Base-by-base conservation (phyloP, 805 yeast species). In the Saccharomycopsis fermentans region DNA sequence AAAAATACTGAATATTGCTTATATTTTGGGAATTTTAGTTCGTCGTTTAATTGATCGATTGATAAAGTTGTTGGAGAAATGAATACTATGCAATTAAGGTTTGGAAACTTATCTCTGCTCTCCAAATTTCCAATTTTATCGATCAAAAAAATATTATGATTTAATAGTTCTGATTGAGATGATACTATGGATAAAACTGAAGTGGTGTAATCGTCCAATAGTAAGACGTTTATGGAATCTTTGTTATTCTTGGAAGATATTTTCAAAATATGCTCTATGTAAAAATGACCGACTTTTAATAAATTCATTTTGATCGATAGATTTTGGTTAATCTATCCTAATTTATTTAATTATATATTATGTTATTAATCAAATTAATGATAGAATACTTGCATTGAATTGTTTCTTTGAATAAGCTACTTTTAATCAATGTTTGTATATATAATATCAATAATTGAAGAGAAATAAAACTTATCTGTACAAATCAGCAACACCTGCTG, bases 181-280 rank as follows among this genome's bases (percentile, higher is more conserved):
- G 95, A 81, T 65, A 87, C 83, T 80, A 94, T 77, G n/a, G 97
- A 90, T 24, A 94, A 81, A 26, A 90, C 82, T 0, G 90, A 78
- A 5, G 95, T 87, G 1, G 99, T 92, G 63, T 77, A 77, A 55
- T 79, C 74, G 68, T 94, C 99, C 58, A 94, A 77, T 43, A 94
- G 75, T 39, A 94, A 75, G 32, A 91, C 96, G 63, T 82, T 82
- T 59, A 91, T 83, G 62, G 34, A 8, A 34, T 26, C 34, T 11
- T 17, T 26, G n/a, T 17, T 26, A 60, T 52, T 34, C 71, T 73
- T 47, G 64, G 65, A 35, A 57, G 37, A 56, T 59, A 47, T 65
- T 59, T 64, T 63, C 14, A 76, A 65, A 58, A 76, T 65, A 59
- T 73, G 69, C 59, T 70, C 69, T 56, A 75, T 70, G 58, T 76